These are phyloP conservation scores for Pisolithus sp. DNA, from an alignment of 768 basidiomycete species.

Conservation along the genomic window DNA sequence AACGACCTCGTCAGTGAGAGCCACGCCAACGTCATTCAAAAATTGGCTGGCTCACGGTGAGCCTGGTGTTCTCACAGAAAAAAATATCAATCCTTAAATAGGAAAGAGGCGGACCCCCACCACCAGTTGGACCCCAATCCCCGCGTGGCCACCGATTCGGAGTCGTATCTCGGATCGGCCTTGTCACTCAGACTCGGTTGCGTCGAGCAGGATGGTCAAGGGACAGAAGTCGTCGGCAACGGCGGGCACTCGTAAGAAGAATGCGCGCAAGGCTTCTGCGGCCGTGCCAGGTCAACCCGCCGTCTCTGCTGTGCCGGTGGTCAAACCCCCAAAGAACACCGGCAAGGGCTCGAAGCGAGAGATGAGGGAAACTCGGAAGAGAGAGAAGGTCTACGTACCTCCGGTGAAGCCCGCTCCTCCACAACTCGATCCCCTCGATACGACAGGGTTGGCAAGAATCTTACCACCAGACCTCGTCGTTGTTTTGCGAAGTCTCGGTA, in stretches of 20 bases:
- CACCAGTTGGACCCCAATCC: neutral
- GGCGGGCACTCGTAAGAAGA: constrained; percentile 88
- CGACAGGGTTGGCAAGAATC: constrained; percentile 64
- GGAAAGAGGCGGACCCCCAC: neutral
- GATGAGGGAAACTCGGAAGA: constrained; percentile 64
- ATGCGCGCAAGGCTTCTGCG: constrained; percentile 65
- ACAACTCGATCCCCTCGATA: constrained; percentile 82
- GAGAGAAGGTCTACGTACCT: constrained; percentile 80
- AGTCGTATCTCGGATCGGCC: neutral
- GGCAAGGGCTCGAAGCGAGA: constrained; percentile 34
- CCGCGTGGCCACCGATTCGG: neutral
- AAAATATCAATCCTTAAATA: neutral
- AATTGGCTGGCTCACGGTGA: neutral
- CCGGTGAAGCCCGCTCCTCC: constrained; percentile 73
- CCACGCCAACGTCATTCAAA: neutral
- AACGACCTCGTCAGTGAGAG: neutral
- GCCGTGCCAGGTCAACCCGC: constrained; percentile 14
- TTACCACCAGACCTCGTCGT: constrained; percentile 81
- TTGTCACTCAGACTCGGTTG: too few relatives aligned
- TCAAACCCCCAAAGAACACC: constrained; percentile 41
- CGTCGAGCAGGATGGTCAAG: constrained; percentile 32
- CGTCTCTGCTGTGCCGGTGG: constrained; percentile 31
- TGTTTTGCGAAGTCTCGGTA: constrained; percentile 71
- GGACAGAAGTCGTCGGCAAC: constrained; percentile 70
- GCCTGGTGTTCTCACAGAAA: neutral